Conservation (phyloP, 2,329 filamentous ascomycete species). For the Alternaria tenuissima region DNA sequence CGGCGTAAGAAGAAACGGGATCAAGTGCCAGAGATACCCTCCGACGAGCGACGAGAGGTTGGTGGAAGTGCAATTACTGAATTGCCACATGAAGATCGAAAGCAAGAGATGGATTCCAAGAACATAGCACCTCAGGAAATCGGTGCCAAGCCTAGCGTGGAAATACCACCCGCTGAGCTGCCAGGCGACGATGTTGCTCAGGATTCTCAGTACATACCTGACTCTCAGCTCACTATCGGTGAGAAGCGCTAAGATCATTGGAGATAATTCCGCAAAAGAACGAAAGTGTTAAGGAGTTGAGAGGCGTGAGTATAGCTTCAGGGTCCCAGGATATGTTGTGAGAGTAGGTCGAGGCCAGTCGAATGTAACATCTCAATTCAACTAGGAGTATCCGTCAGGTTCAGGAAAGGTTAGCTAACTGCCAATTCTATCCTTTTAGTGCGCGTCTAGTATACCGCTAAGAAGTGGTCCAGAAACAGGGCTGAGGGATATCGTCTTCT, state of each 20-base stretch:
- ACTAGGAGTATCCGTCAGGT: not conserved
- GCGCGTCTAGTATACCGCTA: not conserved
- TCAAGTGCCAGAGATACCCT: not conserved
- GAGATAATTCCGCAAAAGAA: not conserved
- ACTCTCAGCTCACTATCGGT: constrained; percentile 1
- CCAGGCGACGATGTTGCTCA: not conserved
- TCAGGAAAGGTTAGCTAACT: not conserved
- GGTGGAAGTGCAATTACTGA: not conserved
- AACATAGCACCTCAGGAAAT: constrained; percentile 1
- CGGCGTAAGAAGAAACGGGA: not conserved
- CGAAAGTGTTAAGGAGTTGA: not conserved
- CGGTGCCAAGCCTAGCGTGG: not conserved
- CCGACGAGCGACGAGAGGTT: not conserved
- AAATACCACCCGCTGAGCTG: not conserved
- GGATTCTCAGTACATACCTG: not conserved
- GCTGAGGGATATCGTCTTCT: not conserved
- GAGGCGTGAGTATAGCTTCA: not conserved
- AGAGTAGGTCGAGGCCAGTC: not conserved
- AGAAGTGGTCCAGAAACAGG: not conserved
- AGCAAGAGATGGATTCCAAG: not conserved
- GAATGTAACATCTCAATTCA: not conserved
- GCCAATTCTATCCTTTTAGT: not conserved
- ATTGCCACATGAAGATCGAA: not conserved
- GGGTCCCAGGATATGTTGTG: not conserved
- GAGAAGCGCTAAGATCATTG: not conserved